Evolutionary conservation across 306 rosid species (phyloP).

Genomic region (Oemleria cerasiformis): DNA sequence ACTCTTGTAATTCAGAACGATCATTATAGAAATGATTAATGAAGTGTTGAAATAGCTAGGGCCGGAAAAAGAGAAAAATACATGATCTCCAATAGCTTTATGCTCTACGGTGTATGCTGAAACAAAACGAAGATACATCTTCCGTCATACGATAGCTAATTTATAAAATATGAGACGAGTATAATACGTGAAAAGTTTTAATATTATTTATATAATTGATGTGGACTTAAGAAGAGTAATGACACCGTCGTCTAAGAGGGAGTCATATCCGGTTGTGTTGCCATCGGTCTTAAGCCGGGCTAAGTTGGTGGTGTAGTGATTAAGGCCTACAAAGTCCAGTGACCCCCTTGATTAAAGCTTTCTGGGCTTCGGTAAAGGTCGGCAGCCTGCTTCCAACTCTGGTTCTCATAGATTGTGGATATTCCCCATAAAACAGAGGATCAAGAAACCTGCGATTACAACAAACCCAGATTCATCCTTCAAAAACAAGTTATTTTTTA

Average conservation of each 20-base stretch:
- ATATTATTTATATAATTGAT: no score
- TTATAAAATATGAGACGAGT: no score
- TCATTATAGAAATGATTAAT: no score
- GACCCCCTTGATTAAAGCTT: conserved; percentile 61
- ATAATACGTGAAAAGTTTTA: no score
- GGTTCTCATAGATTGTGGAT: conserved; percentile 66
- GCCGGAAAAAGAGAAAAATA: neutral
- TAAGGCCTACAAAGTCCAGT: conserved; percentile 82
- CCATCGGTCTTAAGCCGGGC: conserved; percentile 33
- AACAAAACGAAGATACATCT: no score
- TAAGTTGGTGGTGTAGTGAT: conserved; percentile 79
- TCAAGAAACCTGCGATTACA: conserved; percentile 56
- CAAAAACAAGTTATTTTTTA: no score
- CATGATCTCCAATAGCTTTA: no score
- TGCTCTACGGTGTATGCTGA: no score
- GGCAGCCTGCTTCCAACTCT: conserved; percentile 59
- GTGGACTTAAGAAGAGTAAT: no score
- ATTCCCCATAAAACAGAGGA: conserved; percentile 68
- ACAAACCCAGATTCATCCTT: no score
- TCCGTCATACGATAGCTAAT: no score
- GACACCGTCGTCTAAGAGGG: conserved; percentile 27
- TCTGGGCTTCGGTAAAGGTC: conserved; percentile 41
- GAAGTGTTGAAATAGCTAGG: no score
- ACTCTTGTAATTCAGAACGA: neutral
- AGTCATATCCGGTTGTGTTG: conserved; percentile 7